Conservation (phyloP, 1,139 yeast species). For the Kluyveromyces sp. region DNA sequence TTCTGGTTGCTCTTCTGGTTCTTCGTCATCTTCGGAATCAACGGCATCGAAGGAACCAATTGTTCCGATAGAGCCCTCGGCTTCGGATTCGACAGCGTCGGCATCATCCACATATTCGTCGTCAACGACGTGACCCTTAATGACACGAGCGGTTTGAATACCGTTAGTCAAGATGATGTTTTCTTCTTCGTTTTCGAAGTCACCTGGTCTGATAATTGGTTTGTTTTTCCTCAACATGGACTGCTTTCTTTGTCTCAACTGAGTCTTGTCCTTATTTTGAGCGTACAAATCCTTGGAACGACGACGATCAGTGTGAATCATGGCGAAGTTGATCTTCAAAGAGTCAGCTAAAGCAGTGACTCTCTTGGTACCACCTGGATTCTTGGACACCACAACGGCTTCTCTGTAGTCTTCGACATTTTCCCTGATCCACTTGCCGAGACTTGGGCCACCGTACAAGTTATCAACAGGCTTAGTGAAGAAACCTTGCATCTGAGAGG, state of each 20-base stretch:
- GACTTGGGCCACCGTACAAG: conserved; percentile 90
- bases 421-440: conserved; percentile 93
- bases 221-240: conserved; percentile 31
- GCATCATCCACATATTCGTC: conserved; percentile 88
- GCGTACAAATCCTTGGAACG: conserved; percentile 68
- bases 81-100: conserved; percentile 32
- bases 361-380: conserved; percentile 97
- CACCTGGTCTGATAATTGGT: conserved; percentile 35
- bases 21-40: conserved; percentile 76
- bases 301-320: conserved; percentile 97
- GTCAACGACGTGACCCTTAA: conserved; percentile 94
- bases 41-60: conserved; percentile 72
- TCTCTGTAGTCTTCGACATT: conserved; percentile 75
- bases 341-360: conserved; percentile 97
- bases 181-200: conserved; percentile 53
- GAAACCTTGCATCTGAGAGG: conserved; percentile 98
- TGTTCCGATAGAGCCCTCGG: conserved; percentile 25
- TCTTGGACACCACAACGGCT: conserved; percentile 85
- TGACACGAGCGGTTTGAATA: conserved; percentile 91
- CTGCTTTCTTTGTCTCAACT: conserved; percentile 33
- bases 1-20: conserved; percentile 65
- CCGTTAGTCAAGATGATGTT: conserved; percentile 66
- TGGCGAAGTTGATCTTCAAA: conserved; percentile 90
- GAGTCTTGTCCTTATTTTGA: conserved; percentile 30
- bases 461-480: conserved; percentile 96